Evolutionary conservation across 345 rosid species (phyloP), one percentile per base, ranked within the genome.

Genomic region (Syzygium jambos): DNA sequence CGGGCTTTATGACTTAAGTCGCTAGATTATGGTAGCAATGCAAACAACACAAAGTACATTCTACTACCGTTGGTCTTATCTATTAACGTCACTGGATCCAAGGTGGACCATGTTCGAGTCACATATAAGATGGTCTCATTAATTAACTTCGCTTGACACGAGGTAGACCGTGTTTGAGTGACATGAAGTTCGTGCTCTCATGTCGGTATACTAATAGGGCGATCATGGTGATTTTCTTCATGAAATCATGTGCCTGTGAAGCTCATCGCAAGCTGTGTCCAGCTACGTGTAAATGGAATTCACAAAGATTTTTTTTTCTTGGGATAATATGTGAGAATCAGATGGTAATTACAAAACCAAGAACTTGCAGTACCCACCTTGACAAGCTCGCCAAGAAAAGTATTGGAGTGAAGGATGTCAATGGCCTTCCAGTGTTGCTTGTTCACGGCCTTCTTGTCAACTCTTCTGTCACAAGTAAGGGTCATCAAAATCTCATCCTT

Each of bases 371-470:
- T 41, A 54, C 63, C 5, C 63, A 85, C 86, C 86, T 85, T 85
- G 6, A 30, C 49, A 41, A 85, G 86, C 86, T 85, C 86, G 55
- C 86, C 86, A 9, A 56, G 56, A 54, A 49, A 43, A 87, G 87
- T 85, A 83, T 85, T 87, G 83, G 90, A 85, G 85, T 80, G 84
- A 22, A 90, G 84, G 88, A 92, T 88, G 52, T 92, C 89, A 27
- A 87, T 73, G 34, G 92, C 91, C 11, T 91, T 92, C 21, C 87
- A 84, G 46, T 84, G 88, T 11, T 78, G 68, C n/a, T 34, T 90
- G 87, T 91, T 93, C 88, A 90, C 16, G 30, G 88, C 85, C 65
- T 57, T 51, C 38, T 88, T 93, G 63, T 91, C 93, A 6, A 89
- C 91, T 55, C 30, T 89, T 61, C 85, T 87, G 85, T 85, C 85